Conservation (phyloP, 805 yeast species). For the Teunomyces funiuensis region DNA sequence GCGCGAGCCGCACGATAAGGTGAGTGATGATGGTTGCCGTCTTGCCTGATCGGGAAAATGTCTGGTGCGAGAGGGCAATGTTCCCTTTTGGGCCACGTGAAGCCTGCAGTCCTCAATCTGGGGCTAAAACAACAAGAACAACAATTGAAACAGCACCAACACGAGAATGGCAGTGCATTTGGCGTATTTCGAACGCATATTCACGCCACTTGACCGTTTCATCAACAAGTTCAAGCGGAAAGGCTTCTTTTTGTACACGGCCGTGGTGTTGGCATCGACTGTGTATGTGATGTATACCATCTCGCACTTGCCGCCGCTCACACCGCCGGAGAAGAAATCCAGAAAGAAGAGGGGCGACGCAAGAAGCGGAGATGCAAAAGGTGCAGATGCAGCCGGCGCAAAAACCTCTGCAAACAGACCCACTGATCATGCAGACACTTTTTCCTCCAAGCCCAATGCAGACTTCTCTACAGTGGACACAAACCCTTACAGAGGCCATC, state of each 20-base stretch:
- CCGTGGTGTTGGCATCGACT: slow-evolving; percentile 29
- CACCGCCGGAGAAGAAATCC: slow-evolving; percentile 10
- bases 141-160: too few relatives aligned
- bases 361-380: background rate
- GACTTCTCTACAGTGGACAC: background rate
- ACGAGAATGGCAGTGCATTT: background rate
- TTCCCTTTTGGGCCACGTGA: background rate
- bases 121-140: background rate
- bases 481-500: slow-evolving; percentile 3
- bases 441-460: background rate
- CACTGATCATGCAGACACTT: slow-evolving; percentile 7
- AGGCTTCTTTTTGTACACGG: slow-evolving; percentile 36
- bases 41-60: background rate
- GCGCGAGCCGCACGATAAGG: background rate
- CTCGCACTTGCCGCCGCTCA: slow-evolving; percentile 14
- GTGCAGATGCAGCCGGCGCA: background rate
- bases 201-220: slow-evolving; percentile 30
- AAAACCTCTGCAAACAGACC: background rate
- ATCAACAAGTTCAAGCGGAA: slow-evolving; percentile 31
- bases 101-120: background rate
- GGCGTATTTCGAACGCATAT: background rate
- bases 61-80: slow-evolving; percentile 6
- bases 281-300: slow-evolving; percentile 26
- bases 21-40: background rate
- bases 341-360: slow-evolving; percentile 3